These are phyloP conservation scores for Sclerotinia minor DNA, from an alignment of 2,329 filamentous ascomycete species.

Conservation along the genomic window DNA sequence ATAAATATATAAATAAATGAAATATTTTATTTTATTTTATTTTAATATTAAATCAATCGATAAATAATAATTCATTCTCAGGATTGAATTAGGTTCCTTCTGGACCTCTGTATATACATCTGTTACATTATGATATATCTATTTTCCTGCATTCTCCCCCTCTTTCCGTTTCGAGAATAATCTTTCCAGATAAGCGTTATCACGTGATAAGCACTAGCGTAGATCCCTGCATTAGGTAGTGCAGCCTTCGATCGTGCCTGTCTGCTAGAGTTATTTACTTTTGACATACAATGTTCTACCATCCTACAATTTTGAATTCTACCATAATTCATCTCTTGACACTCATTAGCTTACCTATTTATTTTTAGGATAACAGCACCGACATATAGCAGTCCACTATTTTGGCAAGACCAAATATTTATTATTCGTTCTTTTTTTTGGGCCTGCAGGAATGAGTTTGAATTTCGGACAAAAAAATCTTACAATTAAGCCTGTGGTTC, in stretches of 20 bases:
- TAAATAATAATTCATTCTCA: too few species aligned
- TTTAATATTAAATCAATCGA: too few species aligned
- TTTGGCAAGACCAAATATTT: background rate
- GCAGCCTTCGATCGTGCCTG: constrained; percentile 2
- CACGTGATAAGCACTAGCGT: constrained; percentile 4
- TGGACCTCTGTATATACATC: too few species aligned
- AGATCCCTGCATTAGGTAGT: constrained; percentile 9
- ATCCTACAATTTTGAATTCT: background rate
- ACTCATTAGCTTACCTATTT: background rate
- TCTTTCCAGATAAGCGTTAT: background rate
- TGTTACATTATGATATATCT: too few species aligned
- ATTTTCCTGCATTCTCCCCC: background rate
- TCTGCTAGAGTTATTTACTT: constrained; percentile 1
- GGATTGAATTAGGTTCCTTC: too few species aligned
- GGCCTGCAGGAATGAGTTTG: constrained; percentile 8
- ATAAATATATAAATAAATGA: too few species aligned
- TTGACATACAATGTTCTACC: background rate
- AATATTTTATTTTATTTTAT: too few species aligned
- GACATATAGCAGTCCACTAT: background rate
- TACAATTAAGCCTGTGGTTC: background rate
- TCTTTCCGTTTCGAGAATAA: background rate
- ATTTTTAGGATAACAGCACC: background rate
- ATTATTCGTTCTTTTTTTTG: background rate
- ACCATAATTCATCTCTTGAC: background rate
- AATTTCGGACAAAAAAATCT: constrained; percentile 3